Evolutionary conservation across 768 basidiomycete genomes (phyloP).

Genomic region (Trametes cubensis): DNA sequence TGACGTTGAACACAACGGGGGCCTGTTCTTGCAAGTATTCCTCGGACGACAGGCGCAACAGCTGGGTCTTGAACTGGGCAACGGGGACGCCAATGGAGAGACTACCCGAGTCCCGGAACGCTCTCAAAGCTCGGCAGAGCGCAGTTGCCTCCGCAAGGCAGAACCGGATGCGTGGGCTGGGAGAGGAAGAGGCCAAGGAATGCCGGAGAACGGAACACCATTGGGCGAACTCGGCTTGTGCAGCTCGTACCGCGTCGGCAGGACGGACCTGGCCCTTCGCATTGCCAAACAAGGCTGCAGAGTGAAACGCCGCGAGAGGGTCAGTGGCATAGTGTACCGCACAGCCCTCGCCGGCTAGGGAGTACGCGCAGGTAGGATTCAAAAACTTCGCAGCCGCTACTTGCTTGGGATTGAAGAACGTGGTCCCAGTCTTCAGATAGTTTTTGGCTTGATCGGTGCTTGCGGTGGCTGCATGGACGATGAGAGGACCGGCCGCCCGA

Average conservation of each 20-base stretch:
- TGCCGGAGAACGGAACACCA: constrained; percentile 37
- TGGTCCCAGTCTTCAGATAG: constrained; percentile 50
- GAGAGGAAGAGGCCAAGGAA: constrained; percentile 4
- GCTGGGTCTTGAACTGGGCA: constrained; percentile 39
- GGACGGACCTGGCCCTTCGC: constrained; percentile 16
- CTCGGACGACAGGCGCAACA: constrained; percentile 36
- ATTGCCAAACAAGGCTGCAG: constrained; percentile 35
- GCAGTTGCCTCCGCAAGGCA: constrained; percentile 45
- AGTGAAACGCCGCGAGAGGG: constrained; percentile 46
- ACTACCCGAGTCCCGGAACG: neutral
- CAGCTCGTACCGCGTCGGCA: constrained; percentile 34
- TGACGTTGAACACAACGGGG: constrained; percentile 45
- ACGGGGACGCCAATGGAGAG: constrained; percentile 30
- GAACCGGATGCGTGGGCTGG: constrained; percentile 39
- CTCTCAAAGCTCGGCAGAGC: constrained; percentile 41
- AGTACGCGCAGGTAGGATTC: constrained; percentile 53
- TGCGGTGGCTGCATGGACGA: constrained; percentile 14
- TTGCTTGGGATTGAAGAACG: constrained; percentile 28
- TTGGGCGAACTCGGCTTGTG: constrained; percentile 39
- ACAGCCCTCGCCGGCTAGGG: constrained; percentile 41
- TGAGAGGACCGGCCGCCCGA: constrained; percentile 44
- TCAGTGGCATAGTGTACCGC: constrained; percentile 49
- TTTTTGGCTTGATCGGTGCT: constrained; percentile 29
- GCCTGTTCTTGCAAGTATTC: constrained; percentile 36
- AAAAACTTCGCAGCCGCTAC: constrained; percentile 33